A percentile compares a stretch with the other conserved stretches of the same genome.
These are phyloP conservation scores for Hypholoma fasciculare DNA, from an alignment of 768 basidiomycete species.

Conservation along the genomic window DNA sequence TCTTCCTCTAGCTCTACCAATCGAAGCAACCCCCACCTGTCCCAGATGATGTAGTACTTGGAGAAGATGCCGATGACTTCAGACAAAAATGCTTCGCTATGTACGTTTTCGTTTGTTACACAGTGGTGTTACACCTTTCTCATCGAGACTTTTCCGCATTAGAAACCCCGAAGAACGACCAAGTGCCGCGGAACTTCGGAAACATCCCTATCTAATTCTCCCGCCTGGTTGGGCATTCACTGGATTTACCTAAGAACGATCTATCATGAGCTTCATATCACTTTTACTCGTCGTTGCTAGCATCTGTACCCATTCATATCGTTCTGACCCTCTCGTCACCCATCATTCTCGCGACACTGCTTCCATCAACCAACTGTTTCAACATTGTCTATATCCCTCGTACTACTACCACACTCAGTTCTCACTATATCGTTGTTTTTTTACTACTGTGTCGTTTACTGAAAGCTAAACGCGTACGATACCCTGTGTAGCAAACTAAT, in stretches of 20 bases:
- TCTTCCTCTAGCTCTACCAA: conserved; percentile 66
- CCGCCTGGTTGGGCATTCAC: conserved; percentile 76
- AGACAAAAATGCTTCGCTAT: conserved; percentile 87
- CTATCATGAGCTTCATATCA: conserved; percentile 1
- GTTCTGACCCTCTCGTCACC: conserved; percentile 20
- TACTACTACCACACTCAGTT: conserved; percentile 17
- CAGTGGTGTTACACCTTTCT: neutral
- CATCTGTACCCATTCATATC: conserved; percentile 15
- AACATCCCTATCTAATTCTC: conserved; percentile 76
- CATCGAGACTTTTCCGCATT: conserved; percentile 3
- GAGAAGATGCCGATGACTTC: conserved; percentile 81
- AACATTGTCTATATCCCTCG: conserved; percentile 8
- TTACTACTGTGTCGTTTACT: neutral
- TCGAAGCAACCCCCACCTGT: conserved; percentile 87
- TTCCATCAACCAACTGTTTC: neutral
- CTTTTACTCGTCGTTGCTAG: conserved; percentile 2
- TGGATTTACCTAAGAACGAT: conserved; percentile 50
- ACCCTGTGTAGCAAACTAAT: conserved; percentile 44
- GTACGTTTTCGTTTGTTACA: conserved; percentile 41
- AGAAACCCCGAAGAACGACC: conserved; percentile 88
- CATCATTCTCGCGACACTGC: conserved; percentile 1
- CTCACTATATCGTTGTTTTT: conserved; percentile 10
- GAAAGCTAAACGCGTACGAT: conserved; percentile 30
- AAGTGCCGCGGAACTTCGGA: conserved; percentile 72
- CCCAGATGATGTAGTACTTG: conserved; percentile 78